Percentiles rank a stretch among this genome's conserved stretches.
Conservation (phyloP, 768 basidiomycete genomes). For the Mycena rosella region DNA sequence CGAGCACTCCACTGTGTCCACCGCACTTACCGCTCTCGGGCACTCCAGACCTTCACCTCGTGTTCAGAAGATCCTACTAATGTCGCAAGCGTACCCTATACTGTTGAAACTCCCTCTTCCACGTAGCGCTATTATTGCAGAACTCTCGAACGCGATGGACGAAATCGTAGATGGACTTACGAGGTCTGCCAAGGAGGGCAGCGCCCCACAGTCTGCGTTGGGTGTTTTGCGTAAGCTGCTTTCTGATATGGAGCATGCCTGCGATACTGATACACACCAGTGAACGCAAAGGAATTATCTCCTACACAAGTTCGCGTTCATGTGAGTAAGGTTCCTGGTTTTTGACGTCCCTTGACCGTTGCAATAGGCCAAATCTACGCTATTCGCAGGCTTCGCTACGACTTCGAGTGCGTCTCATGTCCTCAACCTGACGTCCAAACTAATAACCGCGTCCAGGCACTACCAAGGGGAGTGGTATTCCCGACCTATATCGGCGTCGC, state of each 20-base stretch:
- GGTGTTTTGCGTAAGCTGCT: constrained; percentile 3
- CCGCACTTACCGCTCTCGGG: constrained; percentile 11
- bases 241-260: background rate
- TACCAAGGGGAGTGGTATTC: constrained; percentile 16
- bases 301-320: constrained; percentile 14
- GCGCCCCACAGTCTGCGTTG: constrained; percentile 1
- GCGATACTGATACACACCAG: background rate
- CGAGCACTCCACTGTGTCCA: constrained; percentile 31
- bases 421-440: background rate
- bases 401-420: constrained; percentile 2
- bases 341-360: background rate
- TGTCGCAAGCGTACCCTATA: constrained; percentile 7
- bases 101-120: constrained; percentile 14
- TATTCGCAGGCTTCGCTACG: constrained; percentile 20
- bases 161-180: background rate
- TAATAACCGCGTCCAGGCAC: background rate
- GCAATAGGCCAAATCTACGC: constrained; percentile 14
- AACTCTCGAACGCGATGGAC: constrained; percentile 23
- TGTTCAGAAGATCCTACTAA: background rate
- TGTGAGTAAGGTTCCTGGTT: background rate
- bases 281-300: constrained; percentile 20
- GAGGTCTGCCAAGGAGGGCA: background rate
- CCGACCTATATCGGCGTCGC: background rate
- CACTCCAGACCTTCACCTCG: constrained; percentile 14
- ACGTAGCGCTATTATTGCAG: background rate